A percentile compares a stretch with the other conserved stretches of the same genome.
Evolutionary conservation across 2,329 filamentous ascomycete genomes (phyloP).

Genomic region (Cylindrodendrum hubeiense): DNA sequence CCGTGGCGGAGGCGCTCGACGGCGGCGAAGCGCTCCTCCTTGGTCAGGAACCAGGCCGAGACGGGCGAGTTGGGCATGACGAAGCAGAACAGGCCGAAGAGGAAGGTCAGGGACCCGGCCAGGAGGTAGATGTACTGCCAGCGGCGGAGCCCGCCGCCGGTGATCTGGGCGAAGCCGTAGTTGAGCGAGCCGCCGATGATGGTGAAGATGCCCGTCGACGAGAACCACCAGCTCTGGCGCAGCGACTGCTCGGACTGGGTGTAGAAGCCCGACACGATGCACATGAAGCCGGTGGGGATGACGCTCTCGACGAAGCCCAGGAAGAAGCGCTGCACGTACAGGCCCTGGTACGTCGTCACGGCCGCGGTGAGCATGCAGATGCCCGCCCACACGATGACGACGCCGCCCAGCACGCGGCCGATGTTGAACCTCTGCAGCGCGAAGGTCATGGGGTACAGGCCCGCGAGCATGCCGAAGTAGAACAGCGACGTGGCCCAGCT

Average conservation of each 20-base stretch:
- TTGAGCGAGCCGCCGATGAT: conserved; percentile 74
- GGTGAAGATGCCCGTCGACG: conserved; percentile 68
- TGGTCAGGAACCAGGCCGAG: conserved; percentile 76
- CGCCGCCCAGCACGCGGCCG: conserved; percentile 71
- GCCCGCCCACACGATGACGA: conserved; percentile 75
- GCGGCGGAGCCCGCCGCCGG: conserved; percentile 62
- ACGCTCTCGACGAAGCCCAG: conserved; percentile 73
- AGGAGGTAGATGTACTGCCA: conserved; percentile 82
- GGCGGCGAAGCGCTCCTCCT: conserved; percentile 72
- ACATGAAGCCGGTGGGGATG: conserved; percentile 76
- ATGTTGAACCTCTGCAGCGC: conserved; percentile 76
- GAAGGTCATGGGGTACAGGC: conserved; percentile 80
- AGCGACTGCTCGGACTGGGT: conserved; percentile 74
- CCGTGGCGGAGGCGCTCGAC: conserved; percentile 73
- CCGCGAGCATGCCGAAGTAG: conserved; percentile 84
- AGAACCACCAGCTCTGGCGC: conserved; percentile 77
- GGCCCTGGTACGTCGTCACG: conserved; percentile 71
- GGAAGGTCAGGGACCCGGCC: conserved; percentile 71
- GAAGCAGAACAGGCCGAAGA: conserved; percentile 76
- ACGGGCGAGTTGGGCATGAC: conserved; percentile 74
- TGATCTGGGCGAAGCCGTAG: conserved; percentile 76
- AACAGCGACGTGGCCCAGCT: conserved; percentile 84
- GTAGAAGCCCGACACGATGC: conserved; percentile 71
- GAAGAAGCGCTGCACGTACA: conserved; percentile 77
- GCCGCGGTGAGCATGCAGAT: conserved; percentile 78